These are phyloP conservation scores for Calycina herbarum DNA, from an alignment of 2,329 filamentous ascomycete species.

Conservation along the genomic window DNA sequence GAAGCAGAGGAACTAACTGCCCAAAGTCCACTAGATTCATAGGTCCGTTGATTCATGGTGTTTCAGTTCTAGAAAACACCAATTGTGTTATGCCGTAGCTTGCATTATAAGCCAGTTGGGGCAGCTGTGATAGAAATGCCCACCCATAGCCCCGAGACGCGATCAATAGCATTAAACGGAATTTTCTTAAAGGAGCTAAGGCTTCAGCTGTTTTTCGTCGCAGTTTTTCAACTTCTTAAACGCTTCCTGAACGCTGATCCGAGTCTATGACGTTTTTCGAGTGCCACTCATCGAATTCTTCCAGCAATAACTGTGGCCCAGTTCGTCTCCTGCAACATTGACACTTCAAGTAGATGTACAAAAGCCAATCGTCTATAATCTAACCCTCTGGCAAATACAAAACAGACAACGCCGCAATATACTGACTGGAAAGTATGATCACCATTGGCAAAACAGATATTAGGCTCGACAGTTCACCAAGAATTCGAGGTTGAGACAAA, in stretches of 20 bases:
- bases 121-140: not conserved
- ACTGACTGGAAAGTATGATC: not conserved
- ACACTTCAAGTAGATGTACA: not conserved
- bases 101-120: not conserved
- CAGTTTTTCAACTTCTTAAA: not conserved
- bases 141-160: not conserved
- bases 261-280: not conserved
- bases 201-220: not conserved
- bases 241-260: not conserved
- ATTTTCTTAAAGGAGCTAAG: not conserved
- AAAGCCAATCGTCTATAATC: not conserved
- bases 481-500: not conserved
- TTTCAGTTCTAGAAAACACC: not conserved
- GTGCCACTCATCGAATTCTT: not conserved
- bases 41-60: not conserved
- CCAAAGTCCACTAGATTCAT: not conserved
- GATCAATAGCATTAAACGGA: not conserved
- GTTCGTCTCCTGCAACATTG: not conserved
- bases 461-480: not conserved
- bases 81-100: not conserved
- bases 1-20: not conserved
- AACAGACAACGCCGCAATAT: not conserved
- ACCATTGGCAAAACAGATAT: not conserved
- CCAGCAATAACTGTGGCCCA: not conserved
- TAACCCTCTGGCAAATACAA: not conserved